These are phyloP conservation scores for Fusarium sp. DNA, from an alignment of 2,329 filamentous ascomycete genomes.

Conservation along the genomic window DNA sequence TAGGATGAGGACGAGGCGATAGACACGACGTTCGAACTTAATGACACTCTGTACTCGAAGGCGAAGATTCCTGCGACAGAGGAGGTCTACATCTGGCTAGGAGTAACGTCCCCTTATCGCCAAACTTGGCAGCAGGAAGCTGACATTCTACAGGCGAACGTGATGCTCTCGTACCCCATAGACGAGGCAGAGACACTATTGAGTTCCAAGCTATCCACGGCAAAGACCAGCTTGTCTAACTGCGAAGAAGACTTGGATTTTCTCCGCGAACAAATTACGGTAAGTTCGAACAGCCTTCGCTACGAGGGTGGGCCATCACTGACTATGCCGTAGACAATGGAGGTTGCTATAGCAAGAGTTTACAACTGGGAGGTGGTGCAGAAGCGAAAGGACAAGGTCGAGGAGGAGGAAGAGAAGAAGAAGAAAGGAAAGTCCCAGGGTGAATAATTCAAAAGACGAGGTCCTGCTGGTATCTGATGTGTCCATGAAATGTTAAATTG, in stretches of 20 bases:
- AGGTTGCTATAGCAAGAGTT: conserved; percentile 95
- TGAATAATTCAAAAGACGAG: conserved; percentile 27
- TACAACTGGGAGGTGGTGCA: conserved; percentile 99
- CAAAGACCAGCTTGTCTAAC: conserved; percentile 82
- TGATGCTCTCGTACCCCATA: conserved; percentile 96
- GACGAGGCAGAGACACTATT: conserved; percentile 86
- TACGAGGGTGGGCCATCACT: neutral
- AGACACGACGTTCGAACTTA: conserved; percentile 94
- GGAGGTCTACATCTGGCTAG: conserved; percentile 98
- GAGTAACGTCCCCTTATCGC: conserved; percentile 60
- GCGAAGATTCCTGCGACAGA: conserved; percentile 83
- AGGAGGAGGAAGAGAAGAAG: conserved; percentile 61
- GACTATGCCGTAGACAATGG: conserved; percentile 76
- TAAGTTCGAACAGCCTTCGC: conserved; percentile 54
- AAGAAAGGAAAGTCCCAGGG: conserved; percentile 49
- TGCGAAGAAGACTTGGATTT: conserved; percentile 98
- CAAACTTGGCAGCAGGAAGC: neutral
- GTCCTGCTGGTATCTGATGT: conserved; percentile 13
- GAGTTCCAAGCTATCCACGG: conserved; percentile 78
- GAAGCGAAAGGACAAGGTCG: conserved; percentile 87
- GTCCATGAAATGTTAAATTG: conserved; percentile 23
- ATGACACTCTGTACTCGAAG: conserved; percentile 93
- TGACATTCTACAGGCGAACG: conserved; percentile 75
- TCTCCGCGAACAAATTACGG: conserved; percentile 94
- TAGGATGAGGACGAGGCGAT: conserved; percentile 72